A percentile compares a stretch with the other conserved stretches of the same genome.
phyloP scores from a whole-genome alignment of 1,284 basidiomycete genomes.

The Trichosporon ovoides region DNA sequence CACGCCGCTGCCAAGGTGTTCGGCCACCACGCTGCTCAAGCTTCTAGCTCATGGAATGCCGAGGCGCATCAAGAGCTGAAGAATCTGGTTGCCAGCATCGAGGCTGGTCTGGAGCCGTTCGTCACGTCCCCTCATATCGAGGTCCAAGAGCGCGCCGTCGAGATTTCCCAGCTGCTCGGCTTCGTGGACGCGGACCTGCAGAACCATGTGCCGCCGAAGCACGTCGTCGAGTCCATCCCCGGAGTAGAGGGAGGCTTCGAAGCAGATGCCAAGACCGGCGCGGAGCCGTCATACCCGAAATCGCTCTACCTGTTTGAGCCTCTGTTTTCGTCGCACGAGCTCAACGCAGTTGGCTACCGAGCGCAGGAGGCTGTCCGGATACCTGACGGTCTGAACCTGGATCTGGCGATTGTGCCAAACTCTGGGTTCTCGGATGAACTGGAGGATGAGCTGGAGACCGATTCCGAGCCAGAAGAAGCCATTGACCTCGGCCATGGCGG shows the following conservation, averaged over 20 bases:
- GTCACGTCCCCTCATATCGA: slow-evolving; percentile 64
- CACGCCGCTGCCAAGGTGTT: slow-evolving; percentile 83
- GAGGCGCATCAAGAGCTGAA: slow-evolving; percentile 54
- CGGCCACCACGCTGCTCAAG: slow-evolving; percentile 70
- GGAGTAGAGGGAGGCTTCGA: slow-evolving; percentile 46
- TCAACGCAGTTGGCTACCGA: slow-evolving; percentile 73
- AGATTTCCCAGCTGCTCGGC: slow-evolving; percentile 69
- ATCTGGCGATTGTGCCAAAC: slow-evolving; percentile 68
- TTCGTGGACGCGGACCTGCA: slow-evolving; percentile 77
- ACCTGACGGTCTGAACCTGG: slow-evolving; percentile 79
- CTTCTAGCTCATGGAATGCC: slow-evolving; percentile 65
- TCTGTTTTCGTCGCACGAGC: slow-evolving; percentile 70
- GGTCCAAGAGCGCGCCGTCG: slow-evolving; percentile 86
- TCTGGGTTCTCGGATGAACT: slow-evolving; percentile 49
- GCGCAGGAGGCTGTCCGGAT: slow-evolving; percentile 76
- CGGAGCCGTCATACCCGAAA: slow-evolving; percentile 60
- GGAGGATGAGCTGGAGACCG: slow-evolving; percentile 22
- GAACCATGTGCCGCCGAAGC: slow-evolving; percentile 50
- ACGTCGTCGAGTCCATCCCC: slow-evolving; percentile 30
- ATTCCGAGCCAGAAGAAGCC: slow-evolving; percentile 4
- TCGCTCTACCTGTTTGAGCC: slow-evolving; percentile 81
- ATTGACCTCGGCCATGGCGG: slow-evolving; percentile 39
- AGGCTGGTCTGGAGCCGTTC: slow-evolving; percentile 57
- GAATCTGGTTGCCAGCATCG: slow-evolving; percentile 58
- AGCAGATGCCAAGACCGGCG: slow-evolving; percentile 24